Evolutionary conservation across 306 rosid genomes (phyloP), one percentile per base, ranked within the genome.

Genomic region (Pterocarpus santalinus): DNA sequence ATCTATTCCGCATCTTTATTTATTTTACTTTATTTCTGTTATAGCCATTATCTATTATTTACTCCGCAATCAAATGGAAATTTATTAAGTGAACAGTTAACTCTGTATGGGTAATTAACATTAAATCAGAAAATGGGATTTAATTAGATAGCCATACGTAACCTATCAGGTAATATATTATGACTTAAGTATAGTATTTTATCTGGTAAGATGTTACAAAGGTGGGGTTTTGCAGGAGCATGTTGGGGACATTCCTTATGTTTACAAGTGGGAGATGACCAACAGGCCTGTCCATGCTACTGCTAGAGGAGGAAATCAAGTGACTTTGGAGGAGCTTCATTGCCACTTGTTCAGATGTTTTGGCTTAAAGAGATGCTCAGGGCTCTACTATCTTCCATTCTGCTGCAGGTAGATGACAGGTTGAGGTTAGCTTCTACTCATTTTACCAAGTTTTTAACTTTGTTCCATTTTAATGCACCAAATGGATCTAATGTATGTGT

Each of bases 381-480:
- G 97, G 94, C 11, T 93, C 94, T 65, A 90, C 97, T 76, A 43
- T 91, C 70, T 82, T 93, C 7, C 97, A 93, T 86, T 91, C 97
- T 12, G 97, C 97, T 38, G 94, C 97, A 8, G 93, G 90, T 12
- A 90, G 90, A 86, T 97, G 97, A 10, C 84, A 87, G 65, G 90
- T 91, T 69, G 89, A 91, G 97, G 97, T 93, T 41, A 85, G 81
- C 2, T 69, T 81, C 47, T 68, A 22, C 49, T 63, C 64, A 38
- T 39, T 75, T 30, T 57, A 1, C 28, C 57, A 30, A 41, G 6
- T 32, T 53, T 82, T 47, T 10, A 16, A 9, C 12, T 3, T 16
- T 36, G 8, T n/a, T 44, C 55, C 56, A 3, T 47, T 36, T 47
- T 69, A 46, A 13, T 53, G 51, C 2, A 17, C 49, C 17, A 66